Evolutionary conservation across 2,329 filamentous ascomycete species (phyloP).

Genomic region (Xylariomycetidae sp.): DNA sequence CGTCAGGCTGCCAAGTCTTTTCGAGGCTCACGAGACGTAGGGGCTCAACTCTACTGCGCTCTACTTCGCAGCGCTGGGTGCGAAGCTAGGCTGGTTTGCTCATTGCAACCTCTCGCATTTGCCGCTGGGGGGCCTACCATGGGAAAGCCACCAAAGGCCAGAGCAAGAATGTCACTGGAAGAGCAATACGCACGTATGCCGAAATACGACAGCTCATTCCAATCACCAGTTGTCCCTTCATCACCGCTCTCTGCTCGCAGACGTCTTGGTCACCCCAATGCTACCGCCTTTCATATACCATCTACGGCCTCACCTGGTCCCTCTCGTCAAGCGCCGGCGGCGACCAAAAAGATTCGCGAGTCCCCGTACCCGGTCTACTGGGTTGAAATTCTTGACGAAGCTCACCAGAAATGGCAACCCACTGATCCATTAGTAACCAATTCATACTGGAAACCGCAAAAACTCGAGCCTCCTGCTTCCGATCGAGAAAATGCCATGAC

Average conservation of each 20-base stretch:
- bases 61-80: constrained; percentile 78
- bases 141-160: constrained; percentile 32
- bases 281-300: constrained; percentile 47
- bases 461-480: constrained; percentile 75
- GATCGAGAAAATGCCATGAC: constrained; percentile 71
- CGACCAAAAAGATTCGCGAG: constrained; percentile 50
- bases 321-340: constrained; percentile 23
- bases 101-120: constrained; percentile 76
- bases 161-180: constrained; percentile 23
- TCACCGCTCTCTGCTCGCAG: constrained; percentile 33
- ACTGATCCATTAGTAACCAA: constrained; percentile 80
- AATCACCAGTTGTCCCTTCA: constrained; percentile 25
- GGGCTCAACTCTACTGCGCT: constrained; percentile 85
- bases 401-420: constrained; percentile 85
- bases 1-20: constrained; percentile 60
- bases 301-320: constrained; percentile 30
- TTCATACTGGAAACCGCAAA: constrained; percentile 65
- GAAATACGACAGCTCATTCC: constrained; percentile 29
- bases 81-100: constrained; percentile 78
- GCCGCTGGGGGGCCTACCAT: constrained; percentile 45
- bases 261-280: constrained; percentile 48
- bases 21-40: constrained; percentile 80
- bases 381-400: constrained; percentile 85
- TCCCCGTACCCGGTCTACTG: constrained; percentile 83
- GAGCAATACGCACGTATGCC: constrained; percentile 34